These are phyloP conservation scores for Tricholoma sp. DNA, from an alignment of 768 basidiomycete species.

Conservation along the genomic window DNA sequence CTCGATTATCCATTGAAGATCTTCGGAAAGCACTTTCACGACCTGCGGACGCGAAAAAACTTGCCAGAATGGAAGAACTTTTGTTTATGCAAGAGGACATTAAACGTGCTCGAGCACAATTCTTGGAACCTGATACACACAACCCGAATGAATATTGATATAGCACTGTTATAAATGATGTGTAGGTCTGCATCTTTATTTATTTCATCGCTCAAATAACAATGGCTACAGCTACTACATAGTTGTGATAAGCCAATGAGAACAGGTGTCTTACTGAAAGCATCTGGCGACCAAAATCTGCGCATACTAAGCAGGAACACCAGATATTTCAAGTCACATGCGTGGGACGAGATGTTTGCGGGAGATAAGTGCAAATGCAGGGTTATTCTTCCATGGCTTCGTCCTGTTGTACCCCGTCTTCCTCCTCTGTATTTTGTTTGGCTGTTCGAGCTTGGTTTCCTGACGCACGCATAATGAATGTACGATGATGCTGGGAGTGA, in stretches of 20 bases:
- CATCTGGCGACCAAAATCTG: too few relatives aligned
- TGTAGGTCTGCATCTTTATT: not conserved
- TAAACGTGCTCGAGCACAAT: slow-evolving; percentile 80
- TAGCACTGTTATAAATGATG: not conserved
- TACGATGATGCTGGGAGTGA: slow-evolving; percentile 1
- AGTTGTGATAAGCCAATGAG: not conserved
- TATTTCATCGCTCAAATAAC: not conserved
- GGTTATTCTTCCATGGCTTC: slow-evolving; percentile 66
- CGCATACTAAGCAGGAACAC: not conserved
- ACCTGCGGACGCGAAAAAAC: slow-evolving; percentile 87
- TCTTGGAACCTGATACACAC: slow-evolving; percentile 45
- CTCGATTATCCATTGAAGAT: slow-evolving; percentile 82
- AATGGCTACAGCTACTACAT: not conserved
- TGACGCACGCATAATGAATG: slow-evolving; percentile 16
- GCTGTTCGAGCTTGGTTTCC: slow-evolving; percentile 53
- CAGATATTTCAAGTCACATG: not conserved
- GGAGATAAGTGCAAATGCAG: not conserved
- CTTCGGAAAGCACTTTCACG: slow-evolving; percentile 73
- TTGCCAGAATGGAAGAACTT: slow-evolving; percentile 88
- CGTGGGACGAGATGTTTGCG: not conserved
- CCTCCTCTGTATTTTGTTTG: slow-evolving; percentile 23
- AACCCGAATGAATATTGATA: slow-evolving; percentile 41
- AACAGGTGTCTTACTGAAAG: not conserved
- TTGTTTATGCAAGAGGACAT: slow-evolving; percentile 94
- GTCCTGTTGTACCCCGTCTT: slow-evolving; percentile 28